Base-by-base conservation (phyloP, 225 moss, liverwort and hornwort species). In the Anthoceros angustus region DNA sequence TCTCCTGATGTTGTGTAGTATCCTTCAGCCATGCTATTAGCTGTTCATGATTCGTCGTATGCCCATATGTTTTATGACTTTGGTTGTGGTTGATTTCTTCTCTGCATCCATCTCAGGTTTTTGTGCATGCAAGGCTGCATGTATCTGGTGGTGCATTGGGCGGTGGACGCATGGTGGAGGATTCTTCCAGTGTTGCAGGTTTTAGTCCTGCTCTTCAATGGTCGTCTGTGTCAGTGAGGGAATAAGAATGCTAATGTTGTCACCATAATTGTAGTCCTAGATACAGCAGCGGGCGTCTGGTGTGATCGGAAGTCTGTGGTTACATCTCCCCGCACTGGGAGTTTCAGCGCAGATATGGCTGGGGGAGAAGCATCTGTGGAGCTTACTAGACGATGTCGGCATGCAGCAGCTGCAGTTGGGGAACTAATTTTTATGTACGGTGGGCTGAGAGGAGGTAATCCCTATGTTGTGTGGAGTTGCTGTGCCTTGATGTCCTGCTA, bases 211-310 rank as follows among this genome's bases (percentile, higher is more conserved):
- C 21, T 0, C 43, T 39, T 41, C 16, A 11, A 41, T 39, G 10
- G 18, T 16, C 0, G 12, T 60, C 11, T 43, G 48, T 20, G 9
- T 15, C 21, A 2, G 20, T 62, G 18, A 40, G 16, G 16, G 9
- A 2, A 20, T 62, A 20, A 39, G 48, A 41, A 45, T 20, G 6
- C n/a, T 40, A 20, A 43, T 72, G 55, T 43, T 66, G 39, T 65
- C 68, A n/a, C 45, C 14, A 14, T 16, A 0, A 0, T 46, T 55
- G 75, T 82, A 85, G 90, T 90, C 3, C 73, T 90, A 25, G 90
- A 90, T 80, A 90, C 87, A 64, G 87, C 85, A 46, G 90, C 90
- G 11, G 90, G 89, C 18, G 89, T 89, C 23, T 89, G 89, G 89
- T 89, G 89, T 67, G 89, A 86, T 71, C 79, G 80, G 73, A 85